Evolutionary conservation across 108 stramenopile genomes (phyloP).

Genomic region (Epipyxis sp.): DNA sequence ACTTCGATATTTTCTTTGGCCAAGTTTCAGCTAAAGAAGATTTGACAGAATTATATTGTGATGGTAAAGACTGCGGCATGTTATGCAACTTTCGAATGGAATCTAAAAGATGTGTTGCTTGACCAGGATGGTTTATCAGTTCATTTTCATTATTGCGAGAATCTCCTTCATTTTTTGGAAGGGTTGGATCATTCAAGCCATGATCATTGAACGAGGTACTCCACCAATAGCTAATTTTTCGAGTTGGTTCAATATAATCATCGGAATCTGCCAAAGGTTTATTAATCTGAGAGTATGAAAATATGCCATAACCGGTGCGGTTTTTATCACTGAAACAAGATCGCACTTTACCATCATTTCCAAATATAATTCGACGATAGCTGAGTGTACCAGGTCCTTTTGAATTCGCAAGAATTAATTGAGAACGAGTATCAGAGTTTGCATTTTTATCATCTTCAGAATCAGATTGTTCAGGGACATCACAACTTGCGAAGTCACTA

Average conservation of each 20-base stretch:
- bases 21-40: no score
- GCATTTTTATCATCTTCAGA: neutral
- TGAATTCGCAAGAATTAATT: neutral
- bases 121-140: no score
- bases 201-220: neutral
- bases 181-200: no score
- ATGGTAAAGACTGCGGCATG: no score
- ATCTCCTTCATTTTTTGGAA: no score
- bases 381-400: neutral
- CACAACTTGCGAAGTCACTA: constrained; percentile 61
- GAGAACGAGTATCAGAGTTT: neutral
- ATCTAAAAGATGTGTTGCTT: no score
- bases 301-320: constrained; percentile 5
- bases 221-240: constrained; percentile 23
- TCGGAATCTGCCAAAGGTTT: neutral
- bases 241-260: neutral
- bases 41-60: no score
- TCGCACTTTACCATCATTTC: constrained; percentile 27
- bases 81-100: no score
- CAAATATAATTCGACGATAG: constrained; percentile 26
- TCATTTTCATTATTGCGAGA: no score
- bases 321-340: constrained; percentile 10
- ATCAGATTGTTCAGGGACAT: constrained; percentile 14
- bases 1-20: no score
- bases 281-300: neutral